Base-by-base conservation (phyloP, 352 stramenopile species). In the Phytophthora citricola region DNA sequence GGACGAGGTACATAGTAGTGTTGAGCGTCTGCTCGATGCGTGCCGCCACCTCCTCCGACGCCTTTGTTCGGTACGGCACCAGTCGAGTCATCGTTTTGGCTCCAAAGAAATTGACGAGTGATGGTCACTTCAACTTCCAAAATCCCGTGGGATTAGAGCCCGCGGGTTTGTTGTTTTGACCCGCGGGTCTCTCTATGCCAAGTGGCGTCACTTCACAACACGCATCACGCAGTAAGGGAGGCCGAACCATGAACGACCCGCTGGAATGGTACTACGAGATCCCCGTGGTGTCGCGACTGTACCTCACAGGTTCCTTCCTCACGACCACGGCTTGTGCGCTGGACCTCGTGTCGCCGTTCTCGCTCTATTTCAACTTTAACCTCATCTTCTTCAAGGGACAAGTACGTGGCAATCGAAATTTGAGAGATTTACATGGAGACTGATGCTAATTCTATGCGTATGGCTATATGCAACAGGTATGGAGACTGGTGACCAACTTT, bases 241-340 rank as follows among this genome's bases (percentile, higher is more conserved):
- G 22, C 43, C 26, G n/a, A 47, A 40, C 29, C 29, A 94, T 94
- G 86, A 94, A 94, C 72, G 87, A 95, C 58, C 86, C 89, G 43
- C 78, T 97, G 59, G 86, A 91, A 72, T 99, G 97, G 97, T 99
- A 99, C 80, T 97, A 98, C 73, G 97, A 99, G 70, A 99, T 99
- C 66, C 98, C 98, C 34, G 64, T 98, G n/a, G 90, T 99, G 66
- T 99, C 97, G 36, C 83, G 97, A 29, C 73, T 99, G 14, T 99
- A 99, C 77, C 92, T 99, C 41, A 99, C 98, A 32, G 93, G 91
- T 17, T 95, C 97, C 15, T 98, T 99, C 73, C 80, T 99, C 54
- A 99, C 96, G 20, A 99, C 98, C 12, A 97, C 94, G 20, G 91
- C 91, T 26, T 97, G 96, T 65, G 95, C 97, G 31, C 78, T 99